Conservation (phyloP, 768 basidiomycete genomes). For the Inosperma sp. region DNA sequence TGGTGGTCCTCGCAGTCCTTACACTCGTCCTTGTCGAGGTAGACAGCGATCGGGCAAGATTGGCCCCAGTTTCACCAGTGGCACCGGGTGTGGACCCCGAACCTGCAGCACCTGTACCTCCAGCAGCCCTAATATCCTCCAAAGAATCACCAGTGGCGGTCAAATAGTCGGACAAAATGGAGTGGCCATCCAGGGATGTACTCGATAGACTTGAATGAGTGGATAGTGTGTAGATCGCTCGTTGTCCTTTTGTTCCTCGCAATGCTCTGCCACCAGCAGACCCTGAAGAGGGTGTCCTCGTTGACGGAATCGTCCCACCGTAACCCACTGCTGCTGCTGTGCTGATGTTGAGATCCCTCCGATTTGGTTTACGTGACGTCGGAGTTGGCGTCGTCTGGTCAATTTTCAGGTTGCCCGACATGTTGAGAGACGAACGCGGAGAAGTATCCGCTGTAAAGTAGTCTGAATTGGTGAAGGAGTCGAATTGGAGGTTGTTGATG, state of each 20-base stretch:
- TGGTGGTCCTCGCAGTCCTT: conserved; percentile 7
- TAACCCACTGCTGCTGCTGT: conserved; percentile 4
- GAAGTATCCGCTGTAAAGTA: conserved; percentile 63
- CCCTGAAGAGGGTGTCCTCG: conserved; percentile 22
- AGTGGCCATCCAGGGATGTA: conserved; percentile 39
- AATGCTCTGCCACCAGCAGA: not conserved
- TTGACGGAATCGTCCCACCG: conserved; percentile 19
- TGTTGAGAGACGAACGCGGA: conserved; percentile 48
- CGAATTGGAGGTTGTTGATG: no score
- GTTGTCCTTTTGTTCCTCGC: conserved; percentile 10
- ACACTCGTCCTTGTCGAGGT: conserved; percentile 7
- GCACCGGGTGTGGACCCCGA: no score
- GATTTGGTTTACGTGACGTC: conserved; percentile 11
- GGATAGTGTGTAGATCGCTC: conserved; percentile 24
- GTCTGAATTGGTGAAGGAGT: no score
- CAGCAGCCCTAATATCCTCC: no score
- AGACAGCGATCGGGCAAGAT: no score
- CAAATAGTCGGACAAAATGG: conserved; percentile 34
- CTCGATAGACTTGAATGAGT: conserved; percentile 29
- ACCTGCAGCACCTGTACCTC: no score
- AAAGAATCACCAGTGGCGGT: conserved; percentile 17
- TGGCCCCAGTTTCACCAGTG: no score
- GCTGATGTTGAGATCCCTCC: not conserved
- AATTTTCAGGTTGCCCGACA: no score
- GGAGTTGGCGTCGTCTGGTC: no score